phyloP scores from a whole-genome alignment of 2,329 filamentous ascomycete species.

The Exophiala aquamarina region DNA sequence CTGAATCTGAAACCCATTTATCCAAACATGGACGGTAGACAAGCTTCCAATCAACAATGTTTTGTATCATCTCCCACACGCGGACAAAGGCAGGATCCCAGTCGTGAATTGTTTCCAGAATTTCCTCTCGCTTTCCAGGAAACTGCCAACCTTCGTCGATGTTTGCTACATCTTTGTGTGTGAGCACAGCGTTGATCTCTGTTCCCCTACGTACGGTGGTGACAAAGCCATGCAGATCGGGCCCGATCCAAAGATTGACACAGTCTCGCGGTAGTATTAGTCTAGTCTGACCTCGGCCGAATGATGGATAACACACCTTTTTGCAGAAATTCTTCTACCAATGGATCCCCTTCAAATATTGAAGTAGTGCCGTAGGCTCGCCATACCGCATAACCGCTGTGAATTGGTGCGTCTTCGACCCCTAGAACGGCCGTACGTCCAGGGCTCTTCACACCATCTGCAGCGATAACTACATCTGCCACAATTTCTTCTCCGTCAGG shows the following conservation, averaged over 20 bases:
- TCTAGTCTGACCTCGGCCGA: not conserved
- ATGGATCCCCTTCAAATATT: slow-evolving; percentile 6
- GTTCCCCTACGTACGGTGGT: slow-evolving; percentile 12
- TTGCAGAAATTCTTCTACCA: slow-evolving; percentile 7
- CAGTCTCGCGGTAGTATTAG: not conserved
- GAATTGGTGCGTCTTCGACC: slow-evolving; percentile 34
- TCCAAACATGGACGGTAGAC: slow-evolving; percentile 29
- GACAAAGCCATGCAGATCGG: slow-evolving; percentile 18
- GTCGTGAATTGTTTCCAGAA: slow-evolving; percentile 49
- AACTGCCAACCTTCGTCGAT: slow-evolving; percentile 58
- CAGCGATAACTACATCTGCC: slow-evolving; percentile 37
- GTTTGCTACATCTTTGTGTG: slow-evolving; percentile 48
- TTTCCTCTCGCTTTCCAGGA: slow-evolving; percentile 52
- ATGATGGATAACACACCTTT: slow-evolving; percentile 2
- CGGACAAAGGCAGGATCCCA: slow-evolving; percentile 52
- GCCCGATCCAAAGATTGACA: slow-evolving; percentile 16
- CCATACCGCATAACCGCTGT: slow-evolving; percentile 30
- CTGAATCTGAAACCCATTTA: slow-evolving; percentile 25
- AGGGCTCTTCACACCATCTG: slow-evolving; percentile 45
- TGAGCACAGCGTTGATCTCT: slow-evolving; percentile 33
- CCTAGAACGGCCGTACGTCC: slow-evolving; percentile 36
- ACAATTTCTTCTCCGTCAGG: slow-evolving; percentile 8
- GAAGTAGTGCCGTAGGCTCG: slow-evolving; percentile 33
- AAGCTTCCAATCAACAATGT: slow-evolving; percentile 32
- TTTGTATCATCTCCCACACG: slow-evolving; percentile 44